Evolutionary conservation across 108 stramenopile genomes (phyloP), one percentile per base, ranked within the genome.

Genomic region (Cyclotella kingstonii): DNA sequence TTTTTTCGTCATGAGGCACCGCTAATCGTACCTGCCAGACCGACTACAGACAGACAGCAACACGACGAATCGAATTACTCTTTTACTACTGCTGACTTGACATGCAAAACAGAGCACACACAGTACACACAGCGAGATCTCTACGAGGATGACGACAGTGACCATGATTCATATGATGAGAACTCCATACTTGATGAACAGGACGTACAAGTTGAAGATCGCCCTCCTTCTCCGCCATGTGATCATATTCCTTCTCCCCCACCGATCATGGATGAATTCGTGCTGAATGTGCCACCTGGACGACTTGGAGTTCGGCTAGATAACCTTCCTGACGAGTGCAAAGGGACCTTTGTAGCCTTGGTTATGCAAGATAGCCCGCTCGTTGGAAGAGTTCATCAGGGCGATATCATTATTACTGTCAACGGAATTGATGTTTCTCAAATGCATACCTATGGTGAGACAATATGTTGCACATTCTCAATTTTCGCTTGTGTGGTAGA

Each of bases 341-440:
- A n/a, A n/a, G 80, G 77, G 1, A 74, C 75, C 4, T 18, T 66
- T 22, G 58, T 85, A 17, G 33, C 62, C 3, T 26, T 71, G 25
- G 76, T 82, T 36, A 80, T 71, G 44, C 77, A 82, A 21, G 80
- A 76, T 33, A 82, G 81, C 7, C 81, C 81, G 23, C 41, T 82
- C 3, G 47, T 77, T 44, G 84, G 84, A 23, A 63, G 60, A 34
- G 43, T 82, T 8, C 12, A 47, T 15, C 38, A 22, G 29, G 84
- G 79, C n/a, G 84, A 85, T 53, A 49, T 49, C 36, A 76, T 85
- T 25, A 47, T 80, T 10, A 60, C 63, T 10, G 70, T 85, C 25
- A 71, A 80, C 55, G 79, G 77, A n/a, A 60, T 64, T 36, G 72
- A 78, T 66, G 66, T 56, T 46, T 40, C 36, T 19, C 23, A 48